A percentile compares a stretch with the other conserved stretches of the same genome.
These are phyloP conservation scores for Fusarium circinatum DNA, from an alignment of 2,329 filamentous ascomycete genomes.

Conservation along the genomic window DNA sequence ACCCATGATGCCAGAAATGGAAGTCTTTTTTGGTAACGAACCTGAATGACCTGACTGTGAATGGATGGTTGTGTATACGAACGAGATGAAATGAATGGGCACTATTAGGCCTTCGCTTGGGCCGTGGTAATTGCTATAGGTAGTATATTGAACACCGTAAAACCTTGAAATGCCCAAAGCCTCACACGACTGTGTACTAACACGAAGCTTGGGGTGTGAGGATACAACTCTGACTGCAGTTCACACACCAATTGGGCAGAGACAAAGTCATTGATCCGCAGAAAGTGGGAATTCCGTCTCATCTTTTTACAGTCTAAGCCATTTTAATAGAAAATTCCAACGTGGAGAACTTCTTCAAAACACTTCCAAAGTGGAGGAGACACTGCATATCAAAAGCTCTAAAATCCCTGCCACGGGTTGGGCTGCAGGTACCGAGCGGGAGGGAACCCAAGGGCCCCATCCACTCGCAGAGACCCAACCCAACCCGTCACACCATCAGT, in stretches of 20 bases:
- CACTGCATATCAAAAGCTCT: constrained; percentile 12
- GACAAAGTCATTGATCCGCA: constrained; percentile 2
- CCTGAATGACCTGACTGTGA: constrained; percentile 2
- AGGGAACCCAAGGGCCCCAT: constrained; percentile 35
- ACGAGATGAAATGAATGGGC: constrained; percentile 6
- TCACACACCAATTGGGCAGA: constrained; percentile 16
- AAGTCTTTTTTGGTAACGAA: constrained; percentile 7
- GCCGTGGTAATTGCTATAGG: constrained; percentile 11
- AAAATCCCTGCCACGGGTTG: constrained; percentile 31
- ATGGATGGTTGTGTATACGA: constrained; percentile 1
- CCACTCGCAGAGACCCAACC: constrained; percentile 29
- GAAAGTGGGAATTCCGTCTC: constrained; percentile 18
- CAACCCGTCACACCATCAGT: constrained; percentile 30
- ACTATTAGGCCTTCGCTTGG: neutral
- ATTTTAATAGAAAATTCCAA: constrained; percentile 10
- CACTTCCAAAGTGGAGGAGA: constrained; percentile 25
- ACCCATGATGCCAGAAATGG: constrained; percentile 15
- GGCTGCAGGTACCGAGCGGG: constrained; percentile 40
- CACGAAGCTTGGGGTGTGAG: constrained; percentile 16
- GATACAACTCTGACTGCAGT: neutral
- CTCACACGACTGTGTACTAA: neutral
- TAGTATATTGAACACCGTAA: neutral
- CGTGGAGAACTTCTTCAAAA: constrained; percentile 12
- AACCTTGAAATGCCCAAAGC: neutral
- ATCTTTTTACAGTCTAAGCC: constrained; percentile 8